Conservation (phyloP, 2,329 filamentous ascomycete species). For the Blumeria hordei region DNA sequence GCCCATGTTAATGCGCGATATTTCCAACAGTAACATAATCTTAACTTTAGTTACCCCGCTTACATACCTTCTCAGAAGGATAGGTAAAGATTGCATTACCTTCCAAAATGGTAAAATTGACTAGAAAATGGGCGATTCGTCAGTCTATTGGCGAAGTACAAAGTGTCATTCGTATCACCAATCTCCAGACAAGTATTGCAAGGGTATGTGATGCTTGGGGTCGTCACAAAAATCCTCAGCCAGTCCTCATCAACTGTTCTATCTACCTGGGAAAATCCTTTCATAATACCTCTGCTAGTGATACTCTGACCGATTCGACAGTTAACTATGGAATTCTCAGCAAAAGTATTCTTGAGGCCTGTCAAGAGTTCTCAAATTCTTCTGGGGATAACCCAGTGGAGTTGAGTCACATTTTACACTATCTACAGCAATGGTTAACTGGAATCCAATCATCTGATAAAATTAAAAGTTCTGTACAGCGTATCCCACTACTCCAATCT, state of each 20-base stretch:
- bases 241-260: conserved; percentile 32
- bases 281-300: conserved; percentile 24
- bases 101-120: neutral
- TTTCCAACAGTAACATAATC: no score
- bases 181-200: conserved; percentile 30
- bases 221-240: conserved; percentile 29
- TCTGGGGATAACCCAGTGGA: conserved; percentile 1
- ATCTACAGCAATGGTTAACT: conserved; percentile 3
- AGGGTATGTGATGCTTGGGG: conserved; percentile 27
- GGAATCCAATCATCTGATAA: neutral
- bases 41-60: no score
- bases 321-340: conserved; percentile 51
- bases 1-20: no score
- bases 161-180: conserved; percentile 32
- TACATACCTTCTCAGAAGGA: no score
- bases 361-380: conserved; percentile 4
- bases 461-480: neutral
- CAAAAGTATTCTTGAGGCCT: conserved; percentile 32
- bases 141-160: conserved; percentile 18
- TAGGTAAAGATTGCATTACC: no score
- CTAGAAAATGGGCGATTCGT: conserved; percentile 4
- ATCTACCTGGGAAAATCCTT: conserved; percentile 33
- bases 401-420: conserved; percentile 3
- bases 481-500: conserved; percentile 16
- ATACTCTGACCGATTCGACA: conserved; percentile 25